These are phyloP conservation scores for Claviceps purpurea DNA, from an alignment of 2,329 filamentous ascomycete genomes.

Conservation along the genomic window DNA sequence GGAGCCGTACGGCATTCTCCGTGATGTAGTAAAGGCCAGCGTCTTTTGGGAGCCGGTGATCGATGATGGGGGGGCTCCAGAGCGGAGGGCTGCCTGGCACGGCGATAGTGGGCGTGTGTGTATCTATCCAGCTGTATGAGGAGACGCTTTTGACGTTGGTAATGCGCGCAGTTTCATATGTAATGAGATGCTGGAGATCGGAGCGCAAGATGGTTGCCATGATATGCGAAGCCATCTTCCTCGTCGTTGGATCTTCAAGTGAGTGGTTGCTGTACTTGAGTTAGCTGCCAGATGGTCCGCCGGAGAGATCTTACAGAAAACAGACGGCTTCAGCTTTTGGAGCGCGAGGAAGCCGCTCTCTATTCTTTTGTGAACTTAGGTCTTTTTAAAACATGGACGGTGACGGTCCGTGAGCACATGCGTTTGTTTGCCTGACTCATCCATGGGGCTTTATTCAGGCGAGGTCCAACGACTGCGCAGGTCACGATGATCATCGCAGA, in stretches of 20 bases:
- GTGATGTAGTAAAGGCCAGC: constrained; percentile 26
- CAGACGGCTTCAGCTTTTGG: neutral
- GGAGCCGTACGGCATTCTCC: constrained; percentile 31
- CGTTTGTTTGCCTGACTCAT: no score
- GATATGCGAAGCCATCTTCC: neutral
- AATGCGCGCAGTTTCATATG: constrained; percentile 13
- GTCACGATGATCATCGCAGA: no score
- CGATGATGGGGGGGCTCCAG: constrained; percentile 20
- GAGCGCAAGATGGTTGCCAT: neutral
- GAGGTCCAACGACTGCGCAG: no score
- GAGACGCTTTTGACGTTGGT: constrained; percentile 25
- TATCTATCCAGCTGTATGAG: constrained; percentile 38
- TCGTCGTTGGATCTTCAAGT: neutral
- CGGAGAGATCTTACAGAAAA: neutral
- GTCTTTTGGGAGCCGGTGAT: constrained; percentile 20
- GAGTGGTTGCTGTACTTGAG: no score
- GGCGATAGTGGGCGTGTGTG: constrained; percentile 26
- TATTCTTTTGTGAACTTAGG: no score
- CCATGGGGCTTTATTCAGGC: no score
- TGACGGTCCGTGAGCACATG: no score
- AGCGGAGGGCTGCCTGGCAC: constrained; percentile 26
- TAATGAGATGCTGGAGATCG: neutral
- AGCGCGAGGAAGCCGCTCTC: no score
- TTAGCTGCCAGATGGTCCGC: neutral
- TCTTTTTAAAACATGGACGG: no score